Conservation (phyloP, 192 early-diverging fungal species). For the Coemansia sp. region DNA sequence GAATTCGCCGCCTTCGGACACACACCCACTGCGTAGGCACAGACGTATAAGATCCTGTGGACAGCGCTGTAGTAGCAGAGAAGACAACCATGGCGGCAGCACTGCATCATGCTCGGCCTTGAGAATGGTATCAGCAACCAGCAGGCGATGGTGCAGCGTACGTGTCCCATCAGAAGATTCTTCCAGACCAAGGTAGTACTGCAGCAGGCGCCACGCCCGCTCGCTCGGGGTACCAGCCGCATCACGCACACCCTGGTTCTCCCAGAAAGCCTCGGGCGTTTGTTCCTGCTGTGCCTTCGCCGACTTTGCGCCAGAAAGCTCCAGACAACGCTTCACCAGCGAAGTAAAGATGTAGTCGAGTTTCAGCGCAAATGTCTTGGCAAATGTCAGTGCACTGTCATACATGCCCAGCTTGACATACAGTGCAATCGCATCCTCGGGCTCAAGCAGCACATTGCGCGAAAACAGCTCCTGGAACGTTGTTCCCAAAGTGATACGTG, state of each 20-base stretch:
- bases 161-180: constrained; percentile 6
- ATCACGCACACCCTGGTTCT: constrained; percentile 16
- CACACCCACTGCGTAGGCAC: constrained; percentile 38
- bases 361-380: constrained; percentile 22
- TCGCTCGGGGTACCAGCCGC: constrained; percentile 23
- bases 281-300: constrained; percentile 16
- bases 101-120: constrained; percentile 21
- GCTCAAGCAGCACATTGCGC: constrained; percentile 42
- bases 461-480: constrained; percentile 38
- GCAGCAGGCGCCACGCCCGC: constrained; percentile 47
- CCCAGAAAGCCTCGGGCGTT: constrained; percentile 39
- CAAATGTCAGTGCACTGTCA: constrained; percentile 46
- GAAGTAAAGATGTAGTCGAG: constrained; percentile 29
- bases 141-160: constrained; percentile 21
- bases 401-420: constrained; percentile 46
- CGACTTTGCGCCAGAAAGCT: constrained; percentile 12
- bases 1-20: constrained; percentile 42
- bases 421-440: constrained; percentile 40
- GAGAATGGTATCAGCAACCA: constrained; percentile 34
- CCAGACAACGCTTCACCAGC: constrained; percentile 36
- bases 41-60: constrained; percentile 52
- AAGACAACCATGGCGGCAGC: constrained; percentile 46
- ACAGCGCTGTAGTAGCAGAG: constrained; percentile 27
- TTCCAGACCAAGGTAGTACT: constrained; percentile 34
- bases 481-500: constrained; percentile 34